Percentiles rank a stretch among this genome's conserved stretches.
These are phyloP conservation scores for Phaseolus lunatus DNA, from an alignment of 306 rosid species.

Conservation along the genomic window DNA sequence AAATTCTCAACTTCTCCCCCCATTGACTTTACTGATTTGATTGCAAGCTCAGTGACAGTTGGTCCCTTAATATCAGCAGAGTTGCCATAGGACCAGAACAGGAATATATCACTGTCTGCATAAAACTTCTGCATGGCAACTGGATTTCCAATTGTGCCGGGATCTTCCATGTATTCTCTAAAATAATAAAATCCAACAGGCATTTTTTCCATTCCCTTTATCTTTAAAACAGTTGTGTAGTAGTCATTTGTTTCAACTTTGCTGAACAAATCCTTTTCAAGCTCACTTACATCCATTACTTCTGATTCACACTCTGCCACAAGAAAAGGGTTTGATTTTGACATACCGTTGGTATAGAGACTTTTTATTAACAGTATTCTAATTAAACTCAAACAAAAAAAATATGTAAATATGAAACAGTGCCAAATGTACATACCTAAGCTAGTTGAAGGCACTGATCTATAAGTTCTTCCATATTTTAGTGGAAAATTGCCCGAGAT, in stretches of 20 bases:
- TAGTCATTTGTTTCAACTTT: constrained; percentile 87
- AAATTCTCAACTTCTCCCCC: constrained; percentile 79
- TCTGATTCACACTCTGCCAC: constrained; percentile 63
- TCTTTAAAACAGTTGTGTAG: constrained; percentile 89
- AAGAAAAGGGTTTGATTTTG: background rate
- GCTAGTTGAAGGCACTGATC: constrained; percentile 59
- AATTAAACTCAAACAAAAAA: background rate
- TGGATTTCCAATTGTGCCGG: constrained; percentile 82
- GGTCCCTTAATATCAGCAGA: constrained; percentile 69
- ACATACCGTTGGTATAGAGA: background rate
- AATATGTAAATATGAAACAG: constrained; percentile 22
- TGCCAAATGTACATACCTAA: constrained; percentile 53
- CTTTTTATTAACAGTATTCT: background rate
- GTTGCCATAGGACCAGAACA: constrained; percentile 97
- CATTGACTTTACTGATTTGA: constrained; percentile 57
- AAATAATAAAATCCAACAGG: constrained; percentile 88
- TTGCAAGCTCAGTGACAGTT: constrained; percentile 70
- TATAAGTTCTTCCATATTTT: constrained; percentile 71
- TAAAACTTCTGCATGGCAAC: constrained; percentile 93
- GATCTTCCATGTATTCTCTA: constrained; percentile 78
- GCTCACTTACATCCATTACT: constrained; percentile 76
- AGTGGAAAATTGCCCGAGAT: constrained; percentile 85
- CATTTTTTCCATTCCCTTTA: constrained; percentile 72
- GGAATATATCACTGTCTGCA: constrained; percentile 65
- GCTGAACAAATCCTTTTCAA: constrained; percentile 79